phyloP scores from a whole-genome alignment of 768 basidiomycete species.

The Leucocoprinus birnbaumii region DNA sequence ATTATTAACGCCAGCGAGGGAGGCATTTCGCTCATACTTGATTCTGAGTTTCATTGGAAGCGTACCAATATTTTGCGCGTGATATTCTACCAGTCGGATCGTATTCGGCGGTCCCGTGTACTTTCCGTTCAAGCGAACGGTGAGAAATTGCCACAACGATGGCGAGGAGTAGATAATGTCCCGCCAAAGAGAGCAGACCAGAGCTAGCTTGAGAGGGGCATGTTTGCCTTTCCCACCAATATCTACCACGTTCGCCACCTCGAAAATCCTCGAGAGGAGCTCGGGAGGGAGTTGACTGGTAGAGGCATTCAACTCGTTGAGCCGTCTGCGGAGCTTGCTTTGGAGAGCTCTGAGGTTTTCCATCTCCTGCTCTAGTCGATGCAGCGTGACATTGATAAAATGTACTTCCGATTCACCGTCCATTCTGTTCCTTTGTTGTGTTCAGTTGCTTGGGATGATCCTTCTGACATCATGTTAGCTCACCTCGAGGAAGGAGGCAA shows the following conservation, averaged over 20 bases:
- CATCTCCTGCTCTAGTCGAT: not conserved
- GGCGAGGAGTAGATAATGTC: not conserved
- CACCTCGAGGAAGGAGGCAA: too few relatives aligned
- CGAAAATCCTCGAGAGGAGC: conserved; percentile 1
- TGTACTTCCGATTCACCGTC: not conserved
- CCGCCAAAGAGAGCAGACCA: not conserved
- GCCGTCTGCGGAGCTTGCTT: not conserved
- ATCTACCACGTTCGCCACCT: not conserved
- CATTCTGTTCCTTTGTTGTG: too few relatives aligned
- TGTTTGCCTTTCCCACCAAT: not conserved
- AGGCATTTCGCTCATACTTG: too few relatives aligned
- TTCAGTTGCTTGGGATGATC: too few relatives aligned
- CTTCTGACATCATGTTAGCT: too few relatives aligned
- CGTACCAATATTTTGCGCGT: not conserved
- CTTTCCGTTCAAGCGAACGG: not conserved
- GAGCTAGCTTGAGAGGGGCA: not conserved
- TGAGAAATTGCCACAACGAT: not conserved
- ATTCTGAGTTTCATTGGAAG: not conserved
- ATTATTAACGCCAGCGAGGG: not conserved
- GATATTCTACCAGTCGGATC: not conserved
- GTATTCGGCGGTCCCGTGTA: too few relatives aligned
- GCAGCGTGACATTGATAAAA: not conserved
- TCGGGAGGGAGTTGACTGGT: not conserved
- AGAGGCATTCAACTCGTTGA: not conserved
- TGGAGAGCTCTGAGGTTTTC: not conserved